Percentiles rank a stretch among this genome's conserved stretches.
These are phyloP conservation scores for Alectoria sarmentosa DNA, from an alignment of 495 filamentous ascomycete genomes.

Conservation along the genomic window DNA sequence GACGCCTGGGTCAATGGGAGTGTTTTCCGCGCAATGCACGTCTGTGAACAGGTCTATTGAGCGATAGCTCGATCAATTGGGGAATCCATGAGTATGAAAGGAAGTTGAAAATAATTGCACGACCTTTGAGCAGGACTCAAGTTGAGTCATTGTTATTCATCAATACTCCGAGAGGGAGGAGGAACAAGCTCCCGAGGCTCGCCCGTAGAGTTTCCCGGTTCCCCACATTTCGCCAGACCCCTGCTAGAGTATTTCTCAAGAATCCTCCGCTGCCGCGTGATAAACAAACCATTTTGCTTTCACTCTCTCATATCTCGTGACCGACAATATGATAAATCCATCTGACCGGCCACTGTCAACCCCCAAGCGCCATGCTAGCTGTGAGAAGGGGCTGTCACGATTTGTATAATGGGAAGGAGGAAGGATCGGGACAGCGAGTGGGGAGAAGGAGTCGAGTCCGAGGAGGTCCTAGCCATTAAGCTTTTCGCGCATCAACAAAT, in stretches of 20 bases:
- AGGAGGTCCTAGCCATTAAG: too few species aligned
- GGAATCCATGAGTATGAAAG: background rate
- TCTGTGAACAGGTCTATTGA: background rate
- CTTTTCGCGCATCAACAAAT: too few species aligned
- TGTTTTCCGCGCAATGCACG: background rate
- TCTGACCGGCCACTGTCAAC: background rate
- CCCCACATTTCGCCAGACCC: background rate
- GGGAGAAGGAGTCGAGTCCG: background rate
- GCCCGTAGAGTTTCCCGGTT: too few species aligned
- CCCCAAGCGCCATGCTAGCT: background rate
- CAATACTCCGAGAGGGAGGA: background rate
- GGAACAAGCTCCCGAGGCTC: background rate
- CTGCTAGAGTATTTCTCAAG: too few species aligned
- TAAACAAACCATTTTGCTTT: too few species aligned
- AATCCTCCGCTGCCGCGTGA: background rate
- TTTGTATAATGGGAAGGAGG: background rate
- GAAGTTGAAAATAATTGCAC: background rate
- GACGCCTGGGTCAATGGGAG: background rate
- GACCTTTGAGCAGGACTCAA: background rate
- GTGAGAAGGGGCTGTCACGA: background rate
- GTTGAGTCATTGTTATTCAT: slow-evolving; percentile 7
- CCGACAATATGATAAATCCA: too few species aligned
- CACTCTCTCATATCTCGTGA: too few species aligned
- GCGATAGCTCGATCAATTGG: background rate
- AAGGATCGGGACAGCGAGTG: background rate